phyloP scores from a whole-genome alignment of 441 rosid species.

The Syzygium malaccense region DNA sequence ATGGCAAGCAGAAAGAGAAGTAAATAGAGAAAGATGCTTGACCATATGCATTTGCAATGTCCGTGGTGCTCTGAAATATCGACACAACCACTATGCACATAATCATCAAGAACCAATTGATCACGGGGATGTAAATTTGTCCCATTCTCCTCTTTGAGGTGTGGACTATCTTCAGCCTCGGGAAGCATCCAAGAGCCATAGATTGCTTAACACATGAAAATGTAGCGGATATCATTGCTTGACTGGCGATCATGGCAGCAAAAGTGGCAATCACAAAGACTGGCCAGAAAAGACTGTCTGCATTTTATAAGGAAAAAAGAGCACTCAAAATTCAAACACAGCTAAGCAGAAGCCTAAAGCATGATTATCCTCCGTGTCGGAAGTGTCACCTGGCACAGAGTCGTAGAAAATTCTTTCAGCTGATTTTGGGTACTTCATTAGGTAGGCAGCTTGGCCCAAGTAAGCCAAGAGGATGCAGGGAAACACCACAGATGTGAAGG shows the following conservation, averaged over 20 bases:
- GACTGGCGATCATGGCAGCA: slow-evolving; percentile 98
- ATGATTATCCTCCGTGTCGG: neutral
- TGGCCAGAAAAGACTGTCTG: slow-evolving; percentile 88
- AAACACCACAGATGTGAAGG: slow-evolving; percentile 78
- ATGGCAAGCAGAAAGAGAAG: neutral
- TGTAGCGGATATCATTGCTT: slow-evolving; percentile 99
- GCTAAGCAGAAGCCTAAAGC: neutral
- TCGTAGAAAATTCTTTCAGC: slow-evolving; percentile 68
- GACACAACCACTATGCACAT: slow-evolving; percentile 87
- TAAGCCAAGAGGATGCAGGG: slow-evolving; percentile 96
- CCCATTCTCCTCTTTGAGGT: slow-evolving; percentile 85
- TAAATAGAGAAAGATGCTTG: slow-evolving; percentile 7
- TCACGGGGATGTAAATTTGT: slow-evolving; percentile 83
- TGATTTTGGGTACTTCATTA: slow-evolving; percentile 58
- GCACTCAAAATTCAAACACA: neutral
- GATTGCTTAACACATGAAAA: slow-evolving; percentile 94
- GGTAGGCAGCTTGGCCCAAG: slow-evolving; percentile 92
- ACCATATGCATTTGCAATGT: slow-evolving; percentile 98
- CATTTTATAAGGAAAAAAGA: slow-evolving; percentile 15
- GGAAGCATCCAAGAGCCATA: slow-evolving; percentile 98
- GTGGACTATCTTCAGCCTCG: slow-evolving; percentile 88
- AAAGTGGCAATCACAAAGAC: slow-evolving; percentile 72
- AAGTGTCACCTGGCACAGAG: slow-evolving; percentile 73
- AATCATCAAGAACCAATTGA: slow-evolving; percentile 89
- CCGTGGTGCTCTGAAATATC: slow-evolving; percentile 76